phyloP scores from a whole-genome alignment of 2,329 filamentous ascomycete species.

The Stagonosporopsis rhizophila region DNA sequence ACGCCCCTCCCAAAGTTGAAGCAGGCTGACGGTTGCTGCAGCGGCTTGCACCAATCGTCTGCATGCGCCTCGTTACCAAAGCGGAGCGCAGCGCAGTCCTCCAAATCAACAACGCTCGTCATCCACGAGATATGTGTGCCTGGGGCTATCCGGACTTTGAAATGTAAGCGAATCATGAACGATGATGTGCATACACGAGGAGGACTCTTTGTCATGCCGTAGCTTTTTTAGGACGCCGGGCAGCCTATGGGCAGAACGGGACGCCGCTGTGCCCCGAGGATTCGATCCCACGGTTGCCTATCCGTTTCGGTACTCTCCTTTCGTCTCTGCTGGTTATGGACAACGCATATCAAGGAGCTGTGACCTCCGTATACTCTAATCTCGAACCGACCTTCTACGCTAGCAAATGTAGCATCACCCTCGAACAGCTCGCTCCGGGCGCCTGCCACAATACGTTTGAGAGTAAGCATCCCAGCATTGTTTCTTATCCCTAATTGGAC shows the following conservation, averaged over 20 bases:
- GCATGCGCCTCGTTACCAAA: constrained; percentile 22
- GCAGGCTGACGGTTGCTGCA: constrained; percentile 23
- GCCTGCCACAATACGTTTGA: not conserved
- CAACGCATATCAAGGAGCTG: constrained; percentile 4
- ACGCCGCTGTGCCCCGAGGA: not conserved
- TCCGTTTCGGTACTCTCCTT: not conserved
- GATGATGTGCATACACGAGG: not conserved
- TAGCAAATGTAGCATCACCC: constrained; percentile 2
- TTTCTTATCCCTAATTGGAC: not conserved
- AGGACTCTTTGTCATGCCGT: not conserved
- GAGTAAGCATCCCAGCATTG: not conserved
- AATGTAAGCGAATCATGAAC: not conserved
- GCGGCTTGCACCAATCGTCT: constrained; percentile 28
- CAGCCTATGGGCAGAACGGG: not conserved
- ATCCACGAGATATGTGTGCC: not conserved
- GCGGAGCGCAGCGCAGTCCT: constrained; percentile 18
- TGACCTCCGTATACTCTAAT: not conserved
- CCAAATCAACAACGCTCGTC: constrained; percentile 3
- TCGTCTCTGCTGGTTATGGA: not conserved
- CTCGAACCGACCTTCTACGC: not conserved
- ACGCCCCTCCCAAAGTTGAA: constrained; percentile 30
- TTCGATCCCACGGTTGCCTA: not conserved
- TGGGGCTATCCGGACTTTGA: not conserved
- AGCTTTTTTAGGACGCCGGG: not conserved
- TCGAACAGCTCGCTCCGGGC: not conserved